Percentiles rank a stretch among this genome's conserved stretches.
phyloP scores from a whole-genome alignment of 768 basidiomycete genomes.

The Macrolepiota fuliginosa region DNA sequence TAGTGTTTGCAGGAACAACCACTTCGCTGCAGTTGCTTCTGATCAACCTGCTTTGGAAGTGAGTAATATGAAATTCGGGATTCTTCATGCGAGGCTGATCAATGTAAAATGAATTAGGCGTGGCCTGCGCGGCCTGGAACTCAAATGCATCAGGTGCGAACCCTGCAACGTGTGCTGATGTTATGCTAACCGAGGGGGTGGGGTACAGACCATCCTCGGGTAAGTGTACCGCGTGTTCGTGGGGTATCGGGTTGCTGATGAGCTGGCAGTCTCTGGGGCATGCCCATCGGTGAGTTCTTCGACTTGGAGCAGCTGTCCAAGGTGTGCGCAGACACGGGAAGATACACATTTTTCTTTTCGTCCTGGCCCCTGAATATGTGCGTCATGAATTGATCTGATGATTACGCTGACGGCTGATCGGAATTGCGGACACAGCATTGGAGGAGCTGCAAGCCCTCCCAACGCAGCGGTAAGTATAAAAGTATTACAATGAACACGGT shows the following conservation, averaged over 20 bases:
- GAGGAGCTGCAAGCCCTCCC: conserved; percentile 68
- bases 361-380: conserved; percentile 76
- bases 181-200: conserved; percentile 2
- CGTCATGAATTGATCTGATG: conserved; percentile 21
- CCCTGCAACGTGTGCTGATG: not conserved
- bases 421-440: conserved; percentile 39
- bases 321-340: conserved; percentile 50
- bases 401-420: not conserved
- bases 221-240: conserved; percentile 26
- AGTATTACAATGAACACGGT: not conserved
- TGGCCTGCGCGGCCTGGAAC: conserved; percentile 51
- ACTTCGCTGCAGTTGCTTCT: conserved; percentile 67
- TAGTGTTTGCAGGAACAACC: conserved; percentile 55
- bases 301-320: conserved; percentile 63
- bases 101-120: conserved; percentile 20
- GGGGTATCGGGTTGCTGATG: not conserved
- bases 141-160: conserved; percentile 55
- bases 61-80: conserved; percentile 2
- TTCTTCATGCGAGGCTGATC: not conserved
- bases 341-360: conserved; percentile 76
- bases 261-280: conserved; percentile 57
- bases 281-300: conserved; percentile 79
- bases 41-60: conserved; percentile 70
- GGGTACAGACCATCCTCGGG: conserved; percentile 54
- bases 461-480: conserved; percentile 59